These are phyloP conservation scores for Theobroma grandiflorum DNA, from an alignment of 441 rosid species.

Conservation along the genomic window DNA sequence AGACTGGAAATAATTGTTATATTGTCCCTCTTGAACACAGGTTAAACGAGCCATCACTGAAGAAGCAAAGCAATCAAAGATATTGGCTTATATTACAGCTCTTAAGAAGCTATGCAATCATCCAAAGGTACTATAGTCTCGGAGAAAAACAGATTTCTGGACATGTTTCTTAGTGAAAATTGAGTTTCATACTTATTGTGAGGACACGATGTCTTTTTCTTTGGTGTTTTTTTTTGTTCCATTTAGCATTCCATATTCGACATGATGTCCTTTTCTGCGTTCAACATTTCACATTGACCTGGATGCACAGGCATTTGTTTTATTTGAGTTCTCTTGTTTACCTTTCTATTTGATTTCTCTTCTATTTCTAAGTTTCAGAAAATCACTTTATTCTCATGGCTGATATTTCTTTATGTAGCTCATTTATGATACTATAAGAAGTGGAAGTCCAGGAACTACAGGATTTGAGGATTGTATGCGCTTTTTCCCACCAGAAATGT, in stretches of 20 bases:
- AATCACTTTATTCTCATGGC: slow-evolving; percentile 5
- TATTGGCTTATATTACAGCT: slow-evolving; percentile 96
- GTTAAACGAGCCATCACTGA: slow-evolving; percentile 85
- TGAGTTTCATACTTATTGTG: background rate
- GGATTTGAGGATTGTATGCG: slow-evolving; percentile 90
- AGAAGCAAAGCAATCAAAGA: slow-evolving; percentile 83
- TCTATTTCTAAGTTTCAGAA: slow-evolving; percentile 12
- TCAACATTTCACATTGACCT: background rate
- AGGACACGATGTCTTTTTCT: no score
- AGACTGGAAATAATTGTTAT: background rate
- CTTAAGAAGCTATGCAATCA: slow-evolving; percentile 99
- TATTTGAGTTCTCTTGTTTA: slow-evolving; percentile 3
- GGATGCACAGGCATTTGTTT: background rate
- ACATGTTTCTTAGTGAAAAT: slow-evolving; percentile 11
- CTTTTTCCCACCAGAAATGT: slow-evolving; percentile 93
- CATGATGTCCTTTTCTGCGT: background rate
- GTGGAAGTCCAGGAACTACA: slow-evolving; percentile 78
- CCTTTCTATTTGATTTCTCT: slow-evolving; percentile 15
- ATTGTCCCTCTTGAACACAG: slow-evolving; percentile 49
- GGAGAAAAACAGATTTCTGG: slow-evolving; percentile 12
- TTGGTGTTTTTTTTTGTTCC: background rate
- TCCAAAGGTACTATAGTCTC: slow-evolving; percentile 74
- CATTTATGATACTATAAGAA: slow-evolving; percentile 86
- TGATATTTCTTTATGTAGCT: slow-evolving; percentile 62
- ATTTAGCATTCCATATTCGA: background rate